phyloP scores from a whole-genome alignment of 164 flowering plant genomes.

The Brasenia schreberi region DNA sequence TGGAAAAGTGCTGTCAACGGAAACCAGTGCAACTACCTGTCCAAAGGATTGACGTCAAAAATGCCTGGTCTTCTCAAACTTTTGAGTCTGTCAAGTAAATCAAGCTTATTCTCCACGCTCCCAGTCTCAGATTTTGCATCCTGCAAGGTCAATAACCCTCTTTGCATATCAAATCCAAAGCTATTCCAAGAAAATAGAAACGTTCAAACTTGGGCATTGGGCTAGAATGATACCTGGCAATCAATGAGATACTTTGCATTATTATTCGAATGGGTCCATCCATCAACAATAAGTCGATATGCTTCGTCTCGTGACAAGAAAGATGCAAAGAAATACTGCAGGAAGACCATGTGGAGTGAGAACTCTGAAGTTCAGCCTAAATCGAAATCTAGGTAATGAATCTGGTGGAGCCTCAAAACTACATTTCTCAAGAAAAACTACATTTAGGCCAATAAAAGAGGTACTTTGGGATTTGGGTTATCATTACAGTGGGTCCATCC shows the following conservation, averaged over 20 bases:
- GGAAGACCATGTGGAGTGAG: constrained; percentile 4
- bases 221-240: constrained; percentile 29
- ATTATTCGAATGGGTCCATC: constrained; percentile 48
- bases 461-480: constrained; percentile 18
- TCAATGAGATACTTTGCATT: constrained; percentile 22
- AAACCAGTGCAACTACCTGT: constrained; percentile 25
- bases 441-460: constrained; percentile 2
- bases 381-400: too few relatives aligned
- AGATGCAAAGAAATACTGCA: constrained; percentile 89
- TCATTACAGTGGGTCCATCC: constrained; percentile 53
- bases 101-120: constrained; percentile 27
- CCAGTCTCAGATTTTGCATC: constrained; percentile 38
- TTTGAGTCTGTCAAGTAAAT: constrained; percentile 18
- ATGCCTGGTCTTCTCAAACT: constrained; percentile 8
- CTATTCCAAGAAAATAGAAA: background rate
- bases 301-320: constrained; percentile 97
- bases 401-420: too few relatives aligned
- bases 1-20: background rate
- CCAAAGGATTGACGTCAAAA: constrained; percentile 15
- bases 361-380: background rate
- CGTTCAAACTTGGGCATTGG: background rate
- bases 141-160: constrained; percentile 14
- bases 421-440: background rate
- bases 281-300: constrained; percentile 63
- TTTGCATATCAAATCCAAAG: background rate